Percentiles rank a stretch among this genome's conserved stretches.
Evolutionary conservation across 2,329 filamentous ascomycete genomes (phyloP).

Genomic region (Colletotrichum tanaceti): DNA sequence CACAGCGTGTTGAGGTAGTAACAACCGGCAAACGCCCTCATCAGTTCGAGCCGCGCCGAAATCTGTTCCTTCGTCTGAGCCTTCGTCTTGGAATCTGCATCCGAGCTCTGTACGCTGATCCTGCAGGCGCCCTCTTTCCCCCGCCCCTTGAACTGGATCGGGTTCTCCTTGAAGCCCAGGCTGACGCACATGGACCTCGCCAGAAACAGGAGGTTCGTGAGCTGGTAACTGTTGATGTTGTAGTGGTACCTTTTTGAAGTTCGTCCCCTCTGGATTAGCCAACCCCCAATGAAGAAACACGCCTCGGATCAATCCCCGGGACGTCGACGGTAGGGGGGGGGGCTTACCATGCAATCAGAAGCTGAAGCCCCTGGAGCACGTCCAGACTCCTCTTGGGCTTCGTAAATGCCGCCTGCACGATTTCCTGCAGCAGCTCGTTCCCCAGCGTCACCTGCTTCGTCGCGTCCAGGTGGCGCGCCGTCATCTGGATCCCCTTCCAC

Average conservation of each 20-base stretch:
- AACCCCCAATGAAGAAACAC: too few relatives aligned
- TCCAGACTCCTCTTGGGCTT: conserved; percentile 59
- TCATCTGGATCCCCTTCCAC: conserved; percentile 64
- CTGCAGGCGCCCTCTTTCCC: conserved; percentile 31
- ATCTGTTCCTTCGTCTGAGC: conserved; percentile 43
- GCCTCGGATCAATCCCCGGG: not conserved
- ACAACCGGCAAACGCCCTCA: conserved; percentile 61
- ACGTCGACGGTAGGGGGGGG: too few relatives aligned
- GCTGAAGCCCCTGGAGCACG: conserved; percentile 59
- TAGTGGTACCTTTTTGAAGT: conserved; percentile 58
- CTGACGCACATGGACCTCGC: conserved; percentile 59
- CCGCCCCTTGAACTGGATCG: conserved; percentile 33
- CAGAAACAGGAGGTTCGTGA: conserved; percentile 62
- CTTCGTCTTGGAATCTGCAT: not conserved
- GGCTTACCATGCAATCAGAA: conserved; percentile 60
- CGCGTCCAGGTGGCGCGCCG: conserved; percentile 56
- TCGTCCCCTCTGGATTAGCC: not conserved
- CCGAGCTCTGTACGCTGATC: conserved; percentile 22
- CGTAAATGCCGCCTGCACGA: conserved; percentile 54
- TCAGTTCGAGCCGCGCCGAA: conserved; percentile 53
- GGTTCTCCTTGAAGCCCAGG: conserved; percentile 52
- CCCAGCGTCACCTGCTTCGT: conserved; percentile 58
- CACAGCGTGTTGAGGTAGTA: conserved; percentile 64
- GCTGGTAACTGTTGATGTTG: conserved; percentile 61
- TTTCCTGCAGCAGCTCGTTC: conserved; percentile 56